Conservation (phyloP, 2,329 filamentous ascomycete species). For the Venturia oleaginea region DNA sequence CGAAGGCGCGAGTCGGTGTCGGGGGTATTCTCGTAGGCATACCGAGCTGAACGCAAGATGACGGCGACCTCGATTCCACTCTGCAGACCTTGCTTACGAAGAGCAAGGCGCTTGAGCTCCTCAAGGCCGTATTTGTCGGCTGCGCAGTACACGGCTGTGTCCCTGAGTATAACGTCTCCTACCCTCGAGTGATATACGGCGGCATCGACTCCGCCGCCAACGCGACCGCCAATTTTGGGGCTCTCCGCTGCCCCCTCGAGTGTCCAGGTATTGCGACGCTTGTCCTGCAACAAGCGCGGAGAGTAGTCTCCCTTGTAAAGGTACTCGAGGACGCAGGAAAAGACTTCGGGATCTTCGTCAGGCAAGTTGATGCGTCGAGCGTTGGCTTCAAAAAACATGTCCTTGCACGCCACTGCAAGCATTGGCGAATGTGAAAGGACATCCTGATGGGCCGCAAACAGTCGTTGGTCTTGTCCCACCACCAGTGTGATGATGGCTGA, state of each 20-base stretch:
- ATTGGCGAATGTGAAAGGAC: slow-evolving; percentile 78
- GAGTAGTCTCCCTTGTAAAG: slow-evolving; percentile 97
- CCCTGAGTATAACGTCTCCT: slow-evolving; percentile 70
- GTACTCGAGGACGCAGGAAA: slow-evolving; percentile 90
- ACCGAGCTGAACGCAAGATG: slow-evolving; percentile 85
- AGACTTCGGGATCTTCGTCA: slow-evolving; percentile 78
- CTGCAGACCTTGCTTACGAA: slow-evolving; percentile 92
- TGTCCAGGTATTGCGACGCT: slow-evolving; percentile 77
- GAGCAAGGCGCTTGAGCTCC: slow-evolving; percentile 80
- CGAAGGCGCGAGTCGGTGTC: slow-evolving; percentile 86
- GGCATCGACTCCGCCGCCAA: slow-evolving; percentile 50
- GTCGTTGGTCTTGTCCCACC: slow-evolving; percentile 72
- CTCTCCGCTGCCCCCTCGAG: slow-evolving; percentile 62
- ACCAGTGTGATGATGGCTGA: slow-evolving; percentile 78
- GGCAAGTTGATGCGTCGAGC: slow-evolving; percentile 70
- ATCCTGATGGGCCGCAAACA: slow-evolving; percentile 94
- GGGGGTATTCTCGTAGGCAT: slow-evolving; percentile 91
- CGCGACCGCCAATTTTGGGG: slow-evolving; percentile 46
- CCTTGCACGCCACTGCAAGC: slow-evolving; percentile 64
- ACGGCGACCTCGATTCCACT: slow-evolving; percentile 85
- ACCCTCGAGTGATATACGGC: slow-evolving; percentile 69
- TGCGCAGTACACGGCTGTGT: slow-evolving; percentile 91
- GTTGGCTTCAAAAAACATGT: slow-evolving; percentile 57
- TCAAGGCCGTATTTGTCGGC: slow-evolving; percentile 86
- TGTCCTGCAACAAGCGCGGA: slow-evolving; percentile 79